Evolutionary conservation across 176 grass and related monocot genomes (phyloP).

Genomic region (Oryza longistaminata): DNA sequence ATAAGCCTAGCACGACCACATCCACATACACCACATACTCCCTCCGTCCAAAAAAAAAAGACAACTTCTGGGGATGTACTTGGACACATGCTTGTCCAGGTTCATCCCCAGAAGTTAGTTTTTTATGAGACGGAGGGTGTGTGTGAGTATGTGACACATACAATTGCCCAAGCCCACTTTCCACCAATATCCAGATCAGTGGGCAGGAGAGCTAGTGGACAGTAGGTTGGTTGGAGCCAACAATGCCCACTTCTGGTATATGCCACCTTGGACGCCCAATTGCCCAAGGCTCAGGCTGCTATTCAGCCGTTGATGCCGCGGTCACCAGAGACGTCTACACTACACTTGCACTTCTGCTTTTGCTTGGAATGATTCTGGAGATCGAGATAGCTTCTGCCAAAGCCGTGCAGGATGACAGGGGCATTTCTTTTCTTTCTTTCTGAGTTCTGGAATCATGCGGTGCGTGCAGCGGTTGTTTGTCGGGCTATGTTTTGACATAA

Average conservation of each 20-base stretch:
- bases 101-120: too few species aligned
- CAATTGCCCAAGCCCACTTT: not conserved
- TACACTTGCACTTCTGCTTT: not conserved
- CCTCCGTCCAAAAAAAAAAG: too few species aligned
- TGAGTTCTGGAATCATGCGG: not conserved
- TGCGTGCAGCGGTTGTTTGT: not conserved
- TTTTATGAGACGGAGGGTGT: too few species aligned
- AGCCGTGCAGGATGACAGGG: not conserved
- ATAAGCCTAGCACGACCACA: not conserved
- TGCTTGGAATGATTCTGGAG: not conserved
- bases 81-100: too few species aligned
- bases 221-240: slow-evolving; percentile 24
- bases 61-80: too few species aligned
- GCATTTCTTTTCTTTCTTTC: not conserved
- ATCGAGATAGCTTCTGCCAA: not conserved
- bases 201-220: slow-evolving; percentile 42
- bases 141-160: not conserved
- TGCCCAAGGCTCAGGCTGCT: not conserved
- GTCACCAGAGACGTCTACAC: not conserved
- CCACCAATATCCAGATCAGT: slow-evolving; percentile 9
- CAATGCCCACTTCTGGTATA: slow-evolving; percentile 32
- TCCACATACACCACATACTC: not conserved
- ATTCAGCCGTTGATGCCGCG: slow-evolving; percentile 19
- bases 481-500: not conserved
- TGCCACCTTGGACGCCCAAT: slow-evolving; percentile 2